Evolutionary conservation across 352 stramenopile species (phyloP).

Genomic region (Globisporangium nunn): DNA sequence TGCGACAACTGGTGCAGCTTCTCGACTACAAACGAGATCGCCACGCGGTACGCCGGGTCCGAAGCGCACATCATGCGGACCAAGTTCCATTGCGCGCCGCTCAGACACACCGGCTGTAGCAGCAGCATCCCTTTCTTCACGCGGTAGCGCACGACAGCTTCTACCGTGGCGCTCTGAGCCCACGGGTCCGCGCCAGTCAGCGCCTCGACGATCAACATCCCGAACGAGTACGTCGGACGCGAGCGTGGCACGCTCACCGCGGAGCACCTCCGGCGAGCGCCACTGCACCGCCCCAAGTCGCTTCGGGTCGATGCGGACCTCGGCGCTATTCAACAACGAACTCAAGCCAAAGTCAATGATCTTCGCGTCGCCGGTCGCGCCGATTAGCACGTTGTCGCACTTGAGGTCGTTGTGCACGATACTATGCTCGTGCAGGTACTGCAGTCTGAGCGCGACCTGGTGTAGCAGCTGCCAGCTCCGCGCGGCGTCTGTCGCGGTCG

Average conservation of each 20-base stretch:
- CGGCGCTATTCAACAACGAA: too few relatives aligned
- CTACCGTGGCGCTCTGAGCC: too few relatives aligned
- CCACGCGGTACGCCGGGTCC: too few relatives aligned
- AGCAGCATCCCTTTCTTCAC: background rate
- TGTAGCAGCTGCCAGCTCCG: background rate
- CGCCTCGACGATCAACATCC: background rate
- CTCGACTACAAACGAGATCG: background rate
- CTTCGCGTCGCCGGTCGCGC: background rate
- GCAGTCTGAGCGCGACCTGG: background rate
- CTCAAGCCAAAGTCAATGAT: background rate
- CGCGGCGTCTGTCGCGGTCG: background rate
- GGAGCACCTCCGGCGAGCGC: background rate
- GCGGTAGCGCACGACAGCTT: background rate
- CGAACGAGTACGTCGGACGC: background rate
- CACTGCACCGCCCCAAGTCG: too few relatives aligned
- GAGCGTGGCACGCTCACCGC: background rate
- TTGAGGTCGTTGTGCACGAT: slow-evolving; percentile 8
- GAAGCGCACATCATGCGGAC: too few relatives aligned
- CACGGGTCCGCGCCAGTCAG: background rate
- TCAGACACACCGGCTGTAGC: too few relatives aligned
- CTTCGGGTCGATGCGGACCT: too few relatives aligned
- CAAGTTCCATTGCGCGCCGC: too few relatives aligned
- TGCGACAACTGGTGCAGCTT: slow-evolving; percentile 1
- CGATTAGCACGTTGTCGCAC: slow-evolving; percentile 9
- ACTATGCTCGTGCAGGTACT: slow-evolving; percentile 3